These are phyloP conservation scores for Elaeis guineensis DNA, from an alignment of 176 grass and related monocot species.

Conservation along the genomic window DNA sequence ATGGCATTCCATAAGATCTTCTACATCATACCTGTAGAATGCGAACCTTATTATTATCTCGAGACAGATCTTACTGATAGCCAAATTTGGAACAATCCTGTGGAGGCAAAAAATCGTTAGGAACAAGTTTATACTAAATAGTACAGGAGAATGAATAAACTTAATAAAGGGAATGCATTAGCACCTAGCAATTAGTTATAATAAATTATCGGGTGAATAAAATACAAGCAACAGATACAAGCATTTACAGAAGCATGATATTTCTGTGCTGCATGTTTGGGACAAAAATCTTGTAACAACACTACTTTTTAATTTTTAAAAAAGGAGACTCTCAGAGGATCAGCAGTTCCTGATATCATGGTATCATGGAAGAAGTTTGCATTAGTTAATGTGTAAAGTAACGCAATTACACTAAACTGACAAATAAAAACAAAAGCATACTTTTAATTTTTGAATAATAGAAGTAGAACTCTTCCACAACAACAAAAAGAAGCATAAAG, in stretches of 20 bases:
- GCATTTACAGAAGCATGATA: too few relatives aligned
- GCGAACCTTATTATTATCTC: constrained; percentile 98
- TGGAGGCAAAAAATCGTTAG: constrained; percentile 7
- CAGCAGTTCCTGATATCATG: too few relatives aligned
- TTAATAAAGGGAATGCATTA: background rate
- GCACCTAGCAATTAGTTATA: background rate
- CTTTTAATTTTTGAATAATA: background rate
- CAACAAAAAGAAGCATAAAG: background rate
- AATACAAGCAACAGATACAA: too few relatives aligned
- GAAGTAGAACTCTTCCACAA: constrained; percentile 1
- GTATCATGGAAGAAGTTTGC: too few relatives aligned
- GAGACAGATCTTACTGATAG: constrained; percentile 81
- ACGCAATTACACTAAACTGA: too few relatives aligned
- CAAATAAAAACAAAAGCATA: too few relatives aligned
- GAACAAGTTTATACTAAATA: background rate
- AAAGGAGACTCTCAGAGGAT: too few relatives aligned
- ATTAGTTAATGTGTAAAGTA: too few relatives aligned
- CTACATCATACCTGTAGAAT: constrained; percentile 61
- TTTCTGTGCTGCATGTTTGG: too few relatives aligned
- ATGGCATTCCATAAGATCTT: background rate
- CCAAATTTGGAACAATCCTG: constrained; percentile 97
- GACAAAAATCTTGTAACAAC: too few relatives aligned
- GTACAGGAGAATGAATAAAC: background rate
- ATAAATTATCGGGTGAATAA: too few relatives aligned
- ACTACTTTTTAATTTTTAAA: too few relatives aligned